Percentiles rank a stretch among this genome's conserved stretches.
phyloP scores from a whole-genome alignment of 2,329 filamentous ascomycete genomes.

The Helotiales sp. region DNA sequence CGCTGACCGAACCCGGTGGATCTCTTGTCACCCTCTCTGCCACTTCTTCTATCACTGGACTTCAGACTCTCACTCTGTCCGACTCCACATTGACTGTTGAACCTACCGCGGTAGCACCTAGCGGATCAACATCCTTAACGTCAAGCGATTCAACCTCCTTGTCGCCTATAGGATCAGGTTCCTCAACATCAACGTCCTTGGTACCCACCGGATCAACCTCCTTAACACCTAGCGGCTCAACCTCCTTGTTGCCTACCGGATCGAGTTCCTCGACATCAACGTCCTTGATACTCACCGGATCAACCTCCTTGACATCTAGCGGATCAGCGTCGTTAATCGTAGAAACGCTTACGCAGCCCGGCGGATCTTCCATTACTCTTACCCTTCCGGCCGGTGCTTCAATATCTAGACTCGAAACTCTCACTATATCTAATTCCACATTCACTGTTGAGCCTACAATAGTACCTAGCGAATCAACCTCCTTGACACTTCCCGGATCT shows the following conservation, averaged over 20 bases:
- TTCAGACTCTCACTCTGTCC: not conserved
- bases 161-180: not conserved
- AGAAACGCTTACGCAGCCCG: not conserved
- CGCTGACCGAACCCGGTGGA: too few species aligned
- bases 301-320: not conserved
- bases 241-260: not conserved
- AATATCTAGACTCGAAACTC: not conserved
- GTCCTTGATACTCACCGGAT: not conserved
- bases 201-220: not conserved
- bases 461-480: constrained; percentile 2
- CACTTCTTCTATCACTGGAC: not conserved
- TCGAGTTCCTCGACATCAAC: not conserved
- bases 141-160: not conserved
- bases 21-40: too few species aligned
- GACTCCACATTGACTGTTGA: not conserved
- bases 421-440: constrained; percentile 1
- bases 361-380: constrained; percentile 1
- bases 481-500: not conserved
- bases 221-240: not conserved
- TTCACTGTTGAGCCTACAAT: constrained; percentile 3
- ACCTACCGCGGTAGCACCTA: not conserved
- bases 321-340: constrained; percentile 3
- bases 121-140: not conserved
- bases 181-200: not conserved
- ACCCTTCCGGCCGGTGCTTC: constrained; percentile 1